phyloP scores from a whole-genome alignment of 495 filamentous ascomycete genomes.

The Podospora anserina region DNA sequence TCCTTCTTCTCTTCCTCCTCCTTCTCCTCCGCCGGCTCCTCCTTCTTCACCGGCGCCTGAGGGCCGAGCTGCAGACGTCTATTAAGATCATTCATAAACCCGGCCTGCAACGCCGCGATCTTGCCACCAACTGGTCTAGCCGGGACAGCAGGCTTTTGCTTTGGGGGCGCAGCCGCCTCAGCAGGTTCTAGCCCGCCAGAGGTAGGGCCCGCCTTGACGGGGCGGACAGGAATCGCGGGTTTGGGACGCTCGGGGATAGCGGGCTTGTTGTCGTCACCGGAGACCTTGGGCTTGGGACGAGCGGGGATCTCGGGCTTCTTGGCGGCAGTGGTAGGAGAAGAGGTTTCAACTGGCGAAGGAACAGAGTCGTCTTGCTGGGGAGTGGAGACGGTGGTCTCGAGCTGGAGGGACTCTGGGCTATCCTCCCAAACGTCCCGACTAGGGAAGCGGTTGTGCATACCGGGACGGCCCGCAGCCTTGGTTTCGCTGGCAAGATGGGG shows the following conservation, averaged over 20 bases:
- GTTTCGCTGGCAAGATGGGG: conserved; percentile 41
- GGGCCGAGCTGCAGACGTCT: conserved; percentile 79
- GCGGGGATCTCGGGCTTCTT: conserved; percentile 30
- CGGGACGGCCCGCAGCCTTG: conserved; percentile 43
- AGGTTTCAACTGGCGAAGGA: conserved; percentile 20
- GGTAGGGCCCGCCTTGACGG: conserved; percentile 51
- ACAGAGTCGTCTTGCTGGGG: conserved; percentile 52
- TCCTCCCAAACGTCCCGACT: conserved; percentile 98
- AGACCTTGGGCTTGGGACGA: conserved; percentile 25
- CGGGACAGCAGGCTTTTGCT: conserved; percentile 76
- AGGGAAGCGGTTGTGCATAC: conserved; percentile 73
- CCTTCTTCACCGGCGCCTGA: conserved; percentile 58
- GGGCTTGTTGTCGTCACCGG: conserved; percentile 34
- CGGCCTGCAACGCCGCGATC: conserved; percentile 84
- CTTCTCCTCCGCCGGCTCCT: conserved; percentile 57
- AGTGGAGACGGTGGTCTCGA: conserved; percentile 72
- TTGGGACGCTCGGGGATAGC: conserved; percentile 61
- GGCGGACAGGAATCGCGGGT: conserved; percentile 72
- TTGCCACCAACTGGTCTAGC: conserved; percentile 75
- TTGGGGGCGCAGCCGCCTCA: conserved; percentile 45
- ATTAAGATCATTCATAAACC: conserved; percentile 88
- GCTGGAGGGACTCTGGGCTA: conserved; percentile 73
- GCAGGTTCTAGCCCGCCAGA: conserved; percentile 35
- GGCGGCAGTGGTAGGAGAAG: conserved; percentile 26
- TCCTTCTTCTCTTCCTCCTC: conserved; percentile 59